Conservation (phyloP, 257 asterid species). For the Cinchona pubescens region DNA sequence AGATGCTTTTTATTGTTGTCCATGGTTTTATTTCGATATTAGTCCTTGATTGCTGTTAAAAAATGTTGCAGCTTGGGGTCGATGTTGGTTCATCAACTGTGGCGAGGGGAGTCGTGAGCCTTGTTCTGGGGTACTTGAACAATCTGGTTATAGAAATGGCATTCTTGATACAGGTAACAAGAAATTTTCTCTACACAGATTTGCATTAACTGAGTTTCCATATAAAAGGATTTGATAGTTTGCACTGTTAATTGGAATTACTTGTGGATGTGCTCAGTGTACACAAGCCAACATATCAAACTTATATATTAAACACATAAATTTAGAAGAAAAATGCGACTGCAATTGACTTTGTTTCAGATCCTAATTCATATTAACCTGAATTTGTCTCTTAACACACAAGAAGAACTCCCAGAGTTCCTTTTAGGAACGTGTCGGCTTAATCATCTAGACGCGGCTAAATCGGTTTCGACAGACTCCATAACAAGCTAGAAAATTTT, state of each 20-base stretch:
- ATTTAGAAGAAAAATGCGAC: background rate
- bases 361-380: background rate
- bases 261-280: background rate
- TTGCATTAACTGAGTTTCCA: background rate
- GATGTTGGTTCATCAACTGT: conserved; percentile 89
- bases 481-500: conserved; percentile 19
- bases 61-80: conserved; percentile 53
- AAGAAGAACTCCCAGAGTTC: conserved; percentile 79
- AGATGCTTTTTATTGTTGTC: background rate
- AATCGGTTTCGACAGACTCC: conserved; percentile 51
- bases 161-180: conserved; percentile 41
- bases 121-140: conserved; percentile 79
- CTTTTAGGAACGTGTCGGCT: conserved; percentile 86
- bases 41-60: background rate
- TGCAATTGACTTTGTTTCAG: background rate
- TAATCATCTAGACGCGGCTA: conserved; percentile 69
- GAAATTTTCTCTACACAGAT: background rate
- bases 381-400: conserved; percentile 60
- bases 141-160: conserved; percentile 88
- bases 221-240: background rate
- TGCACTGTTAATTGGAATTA: background rate
- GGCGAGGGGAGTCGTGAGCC: conserved; percentile 88
- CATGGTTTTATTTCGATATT: background rate
- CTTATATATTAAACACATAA: background rate
- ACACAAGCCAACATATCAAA: background rate